Base-by-base conservation (phyloP, 495 filamentous ascomycete genomes). In the Xylaria scruposa region DNA sequence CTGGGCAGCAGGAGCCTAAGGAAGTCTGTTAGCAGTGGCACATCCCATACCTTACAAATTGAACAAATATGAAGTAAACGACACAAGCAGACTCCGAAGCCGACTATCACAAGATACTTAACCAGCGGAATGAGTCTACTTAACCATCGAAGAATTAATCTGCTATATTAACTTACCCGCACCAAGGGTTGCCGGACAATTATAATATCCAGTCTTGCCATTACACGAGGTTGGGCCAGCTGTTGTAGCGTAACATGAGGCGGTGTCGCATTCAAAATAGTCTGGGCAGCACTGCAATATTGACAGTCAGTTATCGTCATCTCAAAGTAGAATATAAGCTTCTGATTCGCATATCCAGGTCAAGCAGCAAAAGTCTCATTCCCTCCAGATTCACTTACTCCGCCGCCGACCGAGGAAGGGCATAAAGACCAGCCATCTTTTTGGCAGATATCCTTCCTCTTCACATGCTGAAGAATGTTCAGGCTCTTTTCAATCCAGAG, bases 201-300 rank as follows among this genome's bases (percentile, higher is more conserved):
- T 68, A 67, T 76, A 84, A 21, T 73, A 84, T 21, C 76, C 79
- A 51, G 53, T 38, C n/a, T 24, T 70, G 0, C 79, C 81, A 54
- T 78, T 79, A 9, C 80, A 83, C n/a, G 81, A 73, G 17, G 80
- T 75, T 46, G 79, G 72, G 15, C 78, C 81, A 36, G 80, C 75
- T 15, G 82, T 84, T 36, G 83, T 84, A 61, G 82, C 80, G 62
- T 80, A 82, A 62, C 84, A 86, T 17, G 78, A 81, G 19, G 83
- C 79, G 46, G 75, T 75, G n/a, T 72, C 82, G 71, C 84, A 86
- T 3, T 70, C 79, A 70, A 85, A 86, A 9, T 73, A 71, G 15
- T 77, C 73, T 4, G 82, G 83, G 59, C 84, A 86, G 58, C 84
- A 86, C 65, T 67, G 33, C 9, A 40, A 56, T 21, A 42, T 56